Conservation (phyloP, 805 yeast genomes). For the Candida sithepensis region DNA sequence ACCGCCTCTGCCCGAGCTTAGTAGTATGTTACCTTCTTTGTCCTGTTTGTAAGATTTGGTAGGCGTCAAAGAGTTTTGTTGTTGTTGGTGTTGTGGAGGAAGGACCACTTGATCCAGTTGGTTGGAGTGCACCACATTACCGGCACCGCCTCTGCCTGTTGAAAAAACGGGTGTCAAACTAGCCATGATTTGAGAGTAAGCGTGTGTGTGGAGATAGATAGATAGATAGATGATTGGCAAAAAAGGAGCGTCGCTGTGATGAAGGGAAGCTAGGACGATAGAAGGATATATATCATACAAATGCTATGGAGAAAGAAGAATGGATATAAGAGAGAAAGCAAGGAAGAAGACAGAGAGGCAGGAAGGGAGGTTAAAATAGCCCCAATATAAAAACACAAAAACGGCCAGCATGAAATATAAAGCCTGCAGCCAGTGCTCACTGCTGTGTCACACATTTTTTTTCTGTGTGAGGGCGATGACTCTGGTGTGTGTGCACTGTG, state of each 20-base stretch:
- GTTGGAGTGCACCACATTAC: constrained; percentile 25
- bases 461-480: too few species aligned
- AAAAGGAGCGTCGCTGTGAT: too few species aligned
- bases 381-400: too few species aligned
- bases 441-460: too few species aligned
- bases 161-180: constrained; percentile 24
- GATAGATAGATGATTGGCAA: background rate
- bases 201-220: background rate
- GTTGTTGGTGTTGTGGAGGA: constrained; percentile 6
- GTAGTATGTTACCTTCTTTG: constrained; percentile 32
- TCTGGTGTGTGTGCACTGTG: too few species aligned
- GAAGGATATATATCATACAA: too few species aligned
- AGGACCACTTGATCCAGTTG: constrained; percentile 24
- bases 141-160: constrained; percentile 36
- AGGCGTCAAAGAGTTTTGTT: background rate
- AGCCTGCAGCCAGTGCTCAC: too few species aligned
- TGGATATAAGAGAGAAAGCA: background rate
- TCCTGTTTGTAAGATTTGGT: constrained; percentile 24
- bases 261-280: too few species aligned
- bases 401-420: too few species aligned
- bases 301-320: background rate
- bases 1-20: constrained; percentile 58
- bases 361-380: too few species aligned
- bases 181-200: constrained; percentile 8
- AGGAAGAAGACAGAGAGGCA: too few species aligned